Conservation (phyloP, 306 rosid genomes). For the Pyrus communis region DNA sequence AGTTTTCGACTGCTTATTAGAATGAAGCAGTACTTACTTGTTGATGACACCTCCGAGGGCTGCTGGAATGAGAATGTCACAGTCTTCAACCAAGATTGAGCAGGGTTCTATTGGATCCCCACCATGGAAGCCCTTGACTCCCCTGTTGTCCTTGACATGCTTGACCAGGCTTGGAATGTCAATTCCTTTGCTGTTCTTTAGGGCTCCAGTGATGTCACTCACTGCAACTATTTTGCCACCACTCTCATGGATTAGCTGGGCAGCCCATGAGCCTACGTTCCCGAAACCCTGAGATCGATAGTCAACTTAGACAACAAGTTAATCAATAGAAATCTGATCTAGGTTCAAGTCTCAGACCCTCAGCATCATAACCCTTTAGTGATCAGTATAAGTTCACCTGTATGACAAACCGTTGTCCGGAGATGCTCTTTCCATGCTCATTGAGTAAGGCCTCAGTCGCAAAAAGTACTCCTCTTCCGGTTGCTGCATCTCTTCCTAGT, state of each 20-base stretch:
- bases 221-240: constrained; percentile 88
- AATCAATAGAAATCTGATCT: not conserved
- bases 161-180: constrained; percentile 65
- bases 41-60: constrained; percentile 99
- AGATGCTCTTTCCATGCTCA: constrained; percentile 69
- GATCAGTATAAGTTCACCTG: constrained; percentile 40
- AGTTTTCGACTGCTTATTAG: not conserved
- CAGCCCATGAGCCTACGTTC: constrained; percentile 96
- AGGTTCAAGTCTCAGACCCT: not conserved
- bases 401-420: constrained; percentile 74
- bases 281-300: constrained; percentile 66
- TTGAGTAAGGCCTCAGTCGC: constrained; percentile 83
- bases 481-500: constrained; percentile 90
- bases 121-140: constrained; percentile 70
- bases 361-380: not conserved
- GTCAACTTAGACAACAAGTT: not conserved
- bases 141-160: constrained; percentile 44
- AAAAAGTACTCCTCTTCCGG: constrained; percentile 84
- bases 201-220: constrained; percentile 82
- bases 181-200: constrained; percentile 64
- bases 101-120: constrained; percentile 52
- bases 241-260: constrained; percentile 57
- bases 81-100: constrained; percentile 66
- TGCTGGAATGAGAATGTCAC: constrained; percentile 84
- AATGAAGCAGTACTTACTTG: constrained; percentile 16